phyloP scores from a whole-genome alignment of 805 yeast species.

The Zygotorulaspora danielsina region DNA sequence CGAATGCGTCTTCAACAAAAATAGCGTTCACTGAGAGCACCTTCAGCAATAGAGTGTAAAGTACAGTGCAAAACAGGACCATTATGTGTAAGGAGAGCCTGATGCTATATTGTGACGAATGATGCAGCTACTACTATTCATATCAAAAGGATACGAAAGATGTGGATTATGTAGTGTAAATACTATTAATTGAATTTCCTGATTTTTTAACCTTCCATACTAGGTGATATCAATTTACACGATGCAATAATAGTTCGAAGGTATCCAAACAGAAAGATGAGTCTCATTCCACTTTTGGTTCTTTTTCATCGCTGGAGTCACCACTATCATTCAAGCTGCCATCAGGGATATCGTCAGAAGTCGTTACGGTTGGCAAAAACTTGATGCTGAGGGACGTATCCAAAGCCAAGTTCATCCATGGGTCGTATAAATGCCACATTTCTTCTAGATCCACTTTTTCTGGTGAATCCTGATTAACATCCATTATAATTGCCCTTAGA shows the following conservation, averaged over 20 bases:
- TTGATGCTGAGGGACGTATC: slow-evolving; percentile 36
- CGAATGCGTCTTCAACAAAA: slow-evolving; percentile 50
- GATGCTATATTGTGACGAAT: not conserved
- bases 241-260: not conserved
- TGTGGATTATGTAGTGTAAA: not conserved
- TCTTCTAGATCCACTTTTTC: slow-evolving; percentile 30
- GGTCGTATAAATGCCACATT: slow-evolving; percentile 34
- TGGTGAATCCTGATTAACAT: slow-evolving; percentile 15
- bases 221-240: not conserved
- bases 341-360: slow-evolving; percentile 7
- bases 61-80: not conserved
- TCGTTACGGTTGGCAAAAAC: slow-evolving; percentile 32
- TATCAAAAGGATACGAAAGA: not conserved
- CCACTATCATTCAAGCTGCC: slow-evolving; percentile 4
- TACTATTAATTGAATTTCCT: not conserved
- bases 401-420: slow-evolving; percentile 36
- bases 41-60: slow-evolving; percentile 5
- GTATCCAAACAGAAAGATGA: not conserved
- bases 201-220: not conserved
- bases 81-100: not conserved
- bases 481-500: slow-evolving; percentile 22
- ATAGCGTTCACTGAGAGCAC: slow-evolving; percentile 29
- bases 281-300: slow-evolving; percentile 7
- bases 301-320: slow-evolving; percentile 9
- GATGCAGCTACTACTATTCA: not conserved